phyloP scores from a whole-genome alignment of 225 moss, liverwort and hornwort genomes.

The Marchantia paleacea region DNA sequence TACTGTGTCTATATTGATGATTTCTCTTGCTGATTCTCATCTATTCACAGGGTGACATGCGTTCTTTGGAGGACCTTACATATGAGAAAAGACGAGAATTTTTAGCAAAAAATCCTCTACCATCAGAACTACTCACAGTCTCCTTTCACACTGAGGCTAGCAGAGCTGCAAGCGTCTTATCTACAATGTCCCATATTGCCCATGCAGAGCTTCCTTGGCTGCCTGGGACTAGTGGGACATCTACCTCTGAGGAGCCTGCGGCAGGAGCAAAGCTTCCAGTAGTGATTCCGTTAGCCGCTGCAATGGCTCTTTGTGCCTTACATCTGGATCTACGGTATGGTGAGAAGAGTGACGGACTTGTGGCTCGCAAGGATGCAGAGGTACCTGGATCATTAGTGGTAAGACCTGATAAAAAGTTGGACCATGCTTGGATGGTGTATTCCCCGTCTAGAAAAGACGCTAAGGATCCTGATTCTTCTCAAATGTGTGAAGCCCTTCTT shows the following conservation, averaged over 20 bases:
- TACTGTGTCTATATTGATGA: no score
- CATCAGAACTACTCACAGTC: conserved; percentile 71
- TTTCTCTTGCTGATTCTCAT: neutral
- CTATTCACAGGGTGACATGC: conserved; percentile 72
- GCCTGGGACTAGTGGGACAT: conserved; percentile 41
- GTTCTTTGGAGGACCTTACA: conserved; percentile 84
- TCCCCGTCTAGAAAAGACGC: conserved; percentile 71
- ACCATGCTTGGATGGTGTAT: conserved; percentile 99
- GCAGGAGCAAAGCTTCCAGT: conserved; percentile 80
- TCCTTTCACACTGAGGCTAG: conserved; percentile 98
- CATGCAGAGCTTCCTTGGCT: conserved; percentile 93
- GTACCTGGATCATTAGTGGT: conserved; percentile 91
- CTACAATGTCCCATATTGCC: conserved; percentile 88
- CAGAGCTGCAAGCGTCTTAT: conserved; percentile 69
- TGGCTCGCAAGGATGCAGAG: conserved; percentile 82
- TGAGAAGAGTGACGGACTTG: conserved; percentile 95
- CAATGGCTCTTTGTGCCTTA: conserved; percentile 87
- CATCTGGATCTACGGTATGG: conserved; percentile 92
- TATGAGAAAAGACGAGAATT: conserved; percentile 81
- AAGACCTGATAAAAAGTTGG: conserved; percentile 83
- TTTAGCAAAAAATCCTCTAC: conserved; percentile 64
- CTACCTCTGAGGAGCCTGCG: conserved; percentile 32
- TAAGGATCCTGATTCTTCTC: conserved; percentile 70
- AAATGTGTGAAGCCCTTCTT: conserved; percentile 94
- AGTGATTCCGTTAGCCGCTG: conserved; percentile 78